Evolutionary conservation across 1,284 basidiomycete species (phyloP).

Genomic region (Trichosporon sp.): DNA sequence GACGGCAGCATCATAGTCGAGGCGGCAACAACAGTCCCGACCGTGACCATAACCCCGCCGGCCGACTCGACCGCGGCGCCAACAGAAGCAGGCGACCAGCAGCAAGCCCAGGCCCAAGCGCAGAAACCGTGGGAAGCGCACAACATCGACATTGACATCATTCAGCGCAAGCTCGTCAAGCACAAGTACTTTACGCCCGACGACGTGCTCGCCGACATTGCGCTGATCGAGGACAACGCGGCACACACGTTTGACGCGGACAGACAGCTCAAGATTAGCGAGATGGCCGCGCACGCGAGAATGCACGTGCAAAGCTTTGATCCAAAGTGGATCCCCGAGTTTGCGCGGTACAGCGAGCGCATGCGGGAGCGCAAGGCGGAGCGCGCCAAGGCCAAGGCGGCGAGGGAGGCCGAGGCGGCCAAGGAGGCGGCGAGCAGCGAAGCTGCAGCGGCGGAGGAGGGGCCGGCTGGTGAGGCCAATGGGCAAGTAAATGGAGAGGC

Average conservation of each 20-base stretch:
- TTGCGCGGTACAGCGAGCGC: conserved; percentile 77
- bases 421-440: too few relatives aligned
- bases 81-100: background rate
- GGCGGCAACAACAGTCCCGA: background rate
- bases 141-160: conserved; percentile 84
- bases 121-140: conserved; percentile 48
- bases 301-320: conserved; percentile 84
- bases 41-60: background rate
- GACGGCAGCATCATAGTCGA: background rate
- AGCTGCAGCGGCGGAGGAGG: too few relatives aligned
- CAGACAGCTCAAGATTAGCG: conserved; percentile 71
- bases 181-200: conserved; percentile 80
- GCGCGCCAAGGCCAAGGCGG: conserved; percentile 61
- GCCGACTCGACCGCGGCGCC: background rate
- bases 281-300: conserved; percentile 81
- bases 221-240: conserved; percentile 85
- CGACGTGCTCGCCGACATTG: conserved; percentile 81
- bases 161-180: conserved; percentile 80
- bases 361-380: conserved; percentile 60
- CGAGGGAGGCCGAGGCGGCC: conserved; percentile 67
- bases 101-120: background rate
- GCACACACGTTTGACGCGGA: conserved; percentile 66
- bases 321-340: conserved; percentile 71
- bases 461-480: background rate
- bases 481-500: background rate